Conservation (phyloP, 1,284 basidiomycete species). For the Marasmius fiardii region DNA sequence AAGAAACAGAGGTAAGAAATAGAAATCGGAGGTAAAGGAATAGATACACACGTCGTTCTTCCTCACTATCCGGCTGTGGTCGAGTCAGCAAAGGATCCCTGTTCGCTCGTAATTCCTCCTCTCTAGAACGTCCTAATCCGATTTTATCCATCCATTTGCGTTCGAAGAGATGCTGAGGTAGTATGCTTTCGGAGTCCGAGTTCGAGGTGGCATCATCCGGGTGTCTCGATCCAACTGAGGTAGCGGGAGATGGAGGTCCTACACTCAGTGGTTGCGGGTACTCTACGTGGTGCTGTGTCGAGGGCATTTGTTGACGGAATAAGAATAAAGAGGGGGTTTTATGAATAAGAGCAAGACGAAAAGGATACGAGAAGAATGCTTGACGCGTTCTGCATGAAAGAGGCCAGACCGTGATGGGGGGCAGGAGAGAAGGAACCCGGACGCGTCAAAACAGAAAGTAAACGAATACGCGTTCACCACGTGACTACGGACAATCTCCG, state of each 20-base stretch:
- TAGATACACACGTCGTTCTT: conserved; percentile 40
- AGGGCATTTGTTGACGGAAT: conserved; percentile 3
- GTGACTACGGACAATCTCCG: too few species aligned
- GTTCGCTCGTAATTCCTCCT: conserved; percentile 43
- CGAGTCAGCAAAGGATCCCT: conserved; percentile 36
- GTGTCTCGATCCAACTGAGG: conserved; percentile 66
- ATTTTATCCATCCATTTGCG: conserved; percentile 48
- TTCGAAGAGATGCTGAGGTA: conserved; percentile 49
- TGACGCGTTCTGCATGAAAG: too few species aligned
- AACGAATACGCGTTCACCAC: too few species aligned
- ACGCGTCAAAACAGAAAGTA: too few species aligned
- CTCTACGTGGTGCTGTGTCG: conserved; percentile 34
- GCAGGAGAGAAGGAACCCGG: too few species aligned
- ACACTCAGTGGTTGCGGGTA: conserved; percentile 61
- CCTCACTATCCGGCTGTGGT: conserved; percentile 25
- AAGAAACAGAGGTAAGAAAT: not conserved
- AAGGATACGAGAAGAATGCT: too few species aligned
- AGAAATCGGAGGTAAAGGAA: not conserved
- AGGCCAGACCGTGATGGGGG: too few species aligned
- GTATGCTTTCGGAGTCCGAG: conserved; percentile 48
- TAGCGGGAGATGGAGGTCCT: conserved; percentile 66
- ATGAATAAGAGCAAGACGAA: too few species aligned
- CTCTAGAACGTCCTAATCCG: conserved; percentile 36
- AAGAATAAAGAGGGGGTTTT: too few species aligned
- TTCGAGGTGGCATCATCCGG: conserved; percentile 56